phyloP scores from a whole-genome alignment of 345 rosid genomes.

The Adansonia digitata region DNA sequence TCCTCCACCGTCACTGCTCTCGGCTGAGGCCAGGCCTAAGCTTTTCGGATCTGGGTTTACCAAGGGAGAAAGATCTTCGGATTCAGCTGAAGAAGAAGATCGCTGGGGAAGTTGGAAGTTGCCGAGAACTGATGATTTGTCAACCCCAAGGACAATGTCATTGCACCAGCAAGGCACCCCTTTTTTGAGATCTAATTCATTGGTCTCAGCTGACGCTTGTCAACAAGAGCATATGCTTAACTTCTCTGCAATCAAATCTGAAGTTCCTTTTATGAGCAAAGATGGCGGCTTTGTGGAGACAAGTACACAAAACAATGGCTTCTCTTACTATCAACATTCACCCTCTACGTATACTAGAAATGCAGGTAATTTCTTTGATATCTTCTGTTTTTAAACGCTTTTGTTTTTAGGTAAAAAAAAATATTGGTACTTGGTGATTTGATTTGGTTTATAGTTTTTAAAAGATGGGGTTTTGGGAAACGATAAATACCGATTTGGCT shows the following conservation, averaged over 20 bases:
- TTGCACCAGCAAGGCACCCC: constrained; percentile 41
- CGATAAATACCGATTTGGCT: no score
- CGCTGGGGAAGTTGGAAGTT: constrained; percentile 33
- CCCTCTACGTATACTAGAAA: constrained; percentile 24
- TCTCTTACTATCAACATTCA: not conserved
- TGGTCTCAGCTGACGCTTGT: constrained; percentile 20
- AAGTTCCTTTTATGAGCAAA: constrained; percentile 28
- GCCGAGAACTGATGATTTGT: not conserved
- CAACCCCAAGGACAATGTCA: constrained; percentile 31
- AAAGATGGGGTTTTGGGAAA: not conserved
- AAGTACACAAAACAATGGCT: constrained; percentile 28
- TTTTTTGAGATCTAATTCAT: constrained; percentile 45
- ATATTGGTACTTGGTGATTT: not conserved
- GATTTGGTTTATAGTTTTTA: not conserved
- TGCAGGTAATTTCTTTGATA: constrained; percentile 29
- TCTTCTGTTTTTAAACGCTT: not conserved
- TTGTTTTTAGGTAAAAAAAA: not conserved
- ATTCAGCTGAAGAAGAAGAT: constrained; percentile 40
- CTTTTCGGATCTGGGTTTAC: constrained; percentile 34
- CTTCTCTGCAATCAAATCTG: constrained; percentile 50
- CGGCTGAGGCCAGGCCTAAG: constrained; percentile 21
- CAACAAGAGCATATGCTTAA: constrained; percentile 50
- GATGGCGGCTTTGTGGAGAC: constrained; percentile 31
- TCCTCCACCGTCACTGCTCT: not conserved
- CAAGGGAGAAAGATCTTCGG: constrained; percentile 47